phyloP scores from a whole-genome alignment of 2,329 filamentous ascomycete genomes.

The Aspergillus fructus region DNA sequence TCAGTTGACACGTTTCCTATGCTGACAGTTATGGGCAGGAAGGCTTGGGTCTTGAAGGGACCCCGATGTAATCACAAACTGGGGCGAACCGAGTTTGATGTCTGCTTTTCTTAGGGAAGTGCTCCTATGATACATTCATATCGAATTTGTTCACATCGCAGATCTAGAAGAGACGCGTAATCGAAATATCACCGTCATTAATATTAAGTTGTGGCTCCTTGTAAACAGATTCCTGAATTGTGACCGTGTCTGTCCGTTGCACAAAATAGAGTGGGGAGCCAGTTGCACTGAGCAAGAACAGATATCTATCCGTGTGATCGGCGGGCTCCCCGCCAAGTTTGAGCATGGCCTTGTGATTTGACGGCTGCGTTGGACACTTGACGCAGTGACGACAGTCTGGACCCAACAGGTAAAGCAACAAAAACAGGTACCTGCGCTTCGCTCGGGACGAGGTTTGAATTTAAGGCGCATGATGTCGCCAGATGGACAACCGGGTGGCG shows the following conservation, averaged over 20 bases:
- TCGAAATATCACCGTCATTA: not conserved
- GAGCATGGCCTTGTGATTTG: conserved; percentile 8
- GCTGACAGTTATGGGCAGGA: conserved; percentile 25
- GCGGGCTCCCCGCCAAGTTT: conserved; percentile 3
- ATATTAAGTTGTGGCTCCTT: not conserved
- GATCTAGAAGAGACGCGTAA: not conserved
- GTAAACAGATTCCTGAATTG: not conserved
- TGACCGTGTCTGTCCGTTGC: not conserved
- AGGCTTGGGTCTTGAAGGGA: conserved; percentile 39
- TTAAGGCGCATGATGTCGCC: conserved; percentile 15
- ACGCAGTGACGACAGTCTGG: not conserved
- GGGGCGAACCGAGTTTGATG: not conserved
- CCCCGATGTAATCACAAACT: conserved; percentile 16
- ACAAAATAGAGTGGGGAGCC: not conserved
- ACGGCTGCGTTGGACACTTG: not conserved
- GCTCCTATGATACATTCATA: not conserved
- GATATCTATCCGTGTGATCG: conserved; percentile 5
- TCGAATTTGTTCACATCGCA: not conserved
- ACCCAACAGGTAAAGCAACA: not conserved
- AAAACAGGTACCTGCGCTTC: not conserved
- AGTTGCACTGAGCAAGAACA: not conserved
- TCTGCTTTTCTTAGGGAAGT: not conserved
- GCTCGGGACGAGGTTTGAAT: not conserved
- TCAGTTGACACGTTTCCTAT: not conserved
- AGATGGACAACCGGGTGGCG: conserved; percentile 13